These are phyloP conservation scores for Paradendryphiella salina DNA, from an alignment of 2,329 filamentous ascomycete species.

Conservation along the genomic window DNA sequence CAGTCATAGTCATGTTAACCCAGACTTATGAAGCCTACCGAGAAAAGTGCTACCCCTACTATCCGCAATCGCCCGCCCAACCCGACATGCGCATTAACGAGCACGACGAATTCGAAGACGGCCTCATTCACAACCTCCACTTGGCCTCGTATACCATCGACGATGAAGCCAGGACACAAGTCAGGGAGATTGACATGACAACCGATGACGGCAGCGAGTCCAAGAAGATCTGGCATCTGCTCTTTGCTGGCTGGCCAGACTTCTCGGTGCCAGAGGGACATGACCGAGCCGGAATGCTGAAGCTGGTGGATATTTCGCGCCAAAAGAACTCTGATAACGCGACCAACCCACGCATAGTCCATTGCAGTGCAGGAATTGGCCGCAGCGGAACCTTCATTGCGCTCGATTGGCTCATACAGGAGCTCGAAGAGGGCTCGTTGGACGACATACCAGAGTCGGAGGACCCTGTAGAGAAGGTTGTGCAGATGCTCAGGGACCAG, in stretches of 20 bases:
- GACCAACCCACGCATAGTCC: conserved; percentile 71
- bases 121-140: conserved; percentile 68
- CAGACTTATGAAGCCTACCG: conserved; percentile 76
- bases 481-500: conserved; percentile 81
- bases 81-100: conserved; percentile 61
- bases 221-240: conserved; percentile 76
- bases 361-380: conserved; percentile 84
- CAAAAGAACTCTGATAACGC: conserved; percentile 55
- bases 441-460: conserved; percentile 52
- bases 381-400: conserved; percentile 95
- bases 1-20: conserved; percentile 92
- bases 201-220: conserved; percentile 54
- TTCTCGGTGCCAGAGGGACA: conserved; percentile 76
- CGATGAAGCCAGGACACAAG: conserved; percentile 63
- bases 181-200: conserved; percentile 69
- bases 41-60: conserved; percentile 91
- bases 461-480: conserved; percentile 77
- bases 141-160: conserved; percentile 62
- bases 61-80: conserved; percentile 58
- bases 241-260: conserved; percentile 89
- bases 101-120: conserved; percentile 65
- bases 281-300: conserved; percentile 69
- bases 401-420: conserved; percentile 85
- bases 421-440: conserved; percentile 75
- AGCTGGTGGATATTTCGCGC: conserved; percentile 69